Percentiles rank a stretch among this genome's conserved stretches.
phyloP scores from a whole-genome alignment of 192 early-diverging fungal species.

The Spinellus fusiger region DNA sequence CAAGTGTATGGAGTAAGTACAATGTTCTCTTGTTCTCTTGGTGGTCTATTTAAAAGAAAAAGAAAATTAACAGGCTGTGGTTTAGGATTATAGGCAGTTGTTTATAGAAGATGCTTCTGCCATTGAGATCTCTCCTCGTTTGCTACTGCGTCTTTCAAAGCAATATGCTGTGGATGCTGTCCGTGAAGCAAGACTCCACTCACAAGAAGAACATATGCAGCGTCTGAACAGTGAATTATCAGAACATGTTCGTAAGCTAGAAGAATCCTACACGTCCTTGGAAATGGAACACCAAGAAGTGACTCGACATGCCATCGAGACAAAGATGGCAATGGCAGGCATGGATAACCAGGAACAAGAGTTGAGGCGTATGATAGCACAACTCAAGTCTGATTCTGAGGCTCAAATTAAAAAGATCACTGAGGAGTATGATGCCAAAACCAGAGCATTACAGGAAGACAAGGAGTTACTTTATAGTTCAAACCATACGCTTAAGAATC shows the following conservation, averaged over 20 bases:
- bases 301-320: slow-evolving; percentile 58
- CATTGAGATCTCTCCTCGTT: slow-evolving; percentile 61
- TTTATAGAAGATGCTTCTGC: slow-evolving; percentile 79
- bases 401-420: slow-evolving; percentile 41
- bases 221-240: slow-evolving; percentile 62
- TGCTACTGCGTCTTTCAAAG: slow-evolving; percentile 65
- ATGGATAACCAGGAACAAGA: slow-evolving; percentile 45
- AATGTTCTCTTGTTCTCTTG: background rate
- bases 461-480: slow-evolving; percentile 64
- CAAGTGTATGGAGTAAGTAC: slow-evolving; percentile 71
- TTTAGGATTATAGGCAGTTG: slow-evolving; percentile 54
- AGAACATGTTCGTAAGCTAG: slow-evolving; percentile 52
- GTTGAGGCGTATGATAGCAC: slow-evolving; percentile 38
- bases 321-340: slow-evolving; percentile 50
- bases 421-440: slow-evolving; percentile 51
- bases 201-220: slow-evolving; percentile 55
- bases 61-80: background rate
- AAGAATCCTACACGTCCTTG: slow-evolving; percentile 55
- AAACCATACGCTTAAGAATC: slow-evolving; percentile 52
- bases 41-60: slow-evolving; percentile 22
- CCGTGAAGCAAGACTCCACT: slow-evolving; percentile 57
- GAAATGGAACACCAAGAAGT: slow-evolving; percentile 73
- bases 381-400: slow-evolving; percentile 41
- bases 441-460: slow-evolving; percentile 67
- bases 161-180: slow-evolving; percentile 63